Base-by-base conservation (phyloP, 176 grass and related monocot genomes). In the Carex cristatella region DNA sequence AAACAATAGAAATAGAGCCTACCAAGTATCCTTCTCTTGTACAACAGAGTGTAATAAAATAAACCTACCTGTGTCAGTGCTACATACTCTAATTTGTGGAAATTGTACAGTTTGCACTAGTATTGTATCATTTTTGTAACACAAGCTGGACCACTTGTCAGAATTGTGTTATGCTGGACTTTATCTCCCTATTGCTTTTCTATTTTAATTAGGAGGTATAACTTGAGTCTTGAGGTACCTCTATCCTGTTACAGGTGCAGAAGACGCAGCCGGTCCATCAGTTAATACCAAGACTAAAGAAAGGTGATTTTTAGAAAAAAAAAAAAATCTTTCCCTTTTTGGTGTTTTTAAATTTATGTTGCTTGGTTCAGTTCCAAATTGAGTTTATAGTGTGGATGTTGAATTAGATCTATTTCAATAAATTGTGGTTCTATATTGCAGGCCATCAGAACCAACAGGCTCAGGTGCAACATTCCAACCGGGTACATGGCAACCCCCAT, bases 401-500 rank as follows among this genome's bases (percentile, higher is more conserved):
- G 5, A 31, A 48, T 51, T 42, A 23, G 16, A 56, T 4, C 6
- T 67, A 5, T 66, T 27, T 65, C 38, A 46, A 38, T 33, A 65
- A 65, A 53, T 31, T 66, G 12, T 83, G 16, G 3, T 68, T 33
- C 11, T 67, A 46, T 53, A 5, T 67, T 30, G 60, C 80, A 83
- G 80, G 4, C 85, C 81, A 27, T 84, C 85, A 11, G 88, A 90
- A 65, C 85, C 88, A 81, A 81, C 51, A 57, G 88, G 88, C 65
- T 85, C 88, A 23, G 88, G 85, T 12, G 12, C 62, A 64, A 81
- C 85, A 2, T 90, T 72, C 54, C 65, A 84, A 84, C 88, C 88
- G 33, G 88, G 88, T 40, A 84, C 81, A 74, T 90, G 88, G 88
- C 88, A 90, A 80, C 88, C 88, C 27, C 88, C 88, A 16, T 55